Base-by-base conservation (phyloP, 768 basidiomycete species). In the Tylopilus sp. region DNA sequence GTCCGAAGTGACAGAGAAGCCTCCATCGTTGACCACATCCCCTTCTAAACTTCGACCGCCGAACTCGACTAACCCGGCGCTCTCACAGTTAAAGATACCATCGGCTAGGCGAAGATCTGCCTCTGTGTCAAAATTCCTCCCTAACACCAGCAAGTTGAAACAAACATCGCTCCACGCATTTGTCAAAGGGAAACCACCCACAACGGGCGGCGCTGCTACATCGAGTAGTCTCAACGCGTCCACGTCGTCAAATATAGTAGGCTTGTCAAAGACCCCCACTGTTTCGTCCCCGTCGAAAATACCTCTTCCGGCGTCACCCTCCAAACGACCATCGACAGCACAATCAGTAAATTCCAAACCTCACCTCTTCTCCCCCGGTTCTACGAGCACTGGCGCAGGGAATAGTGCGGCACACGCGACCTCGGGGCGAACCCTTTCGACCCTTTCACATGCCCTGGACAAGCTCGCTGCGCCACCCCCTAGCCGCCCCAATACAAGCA, bases 401-500 rank as follows among this genome's bases (percentile, higher is more conserved):
- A 17, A 30, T 12, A 51, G 38, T 7, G 44, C 42, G 28, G 30
- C 58, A 25, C 50, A 47, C 13, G 35, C 31, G 22, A 33, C 47
- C 6, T 44, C 58, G 0, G 58, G 60, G 11, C 58, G 80, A 4
- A 79, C 84, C 0, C 66, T 90, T n/a, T 80, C 81, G 5, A 85
- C 77, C 6, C 71, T 90, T 13, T 80, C 84, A 9, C 76, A 75
- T 54, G 88, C 88, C 3, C 69, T 91, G 23, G 82, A 88, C 61
- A 86, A 83, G 60, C 73, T 90, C n/a, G 74, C 76, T 23, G 78
- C 79, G 65, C 86, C 83, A 0, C 77, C 83, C 2, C 87, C 85
- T 3, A 75, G 74, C 21, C 67, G 86, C 38, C 86, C 88, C 1
- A 86, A 78, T 48, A 86, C 86, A 3, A 86, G 82, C 50, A 68